Evolutionary conservation across 2,329 filamentous ascomycete species (phyloP), one percentile per base, ranked within the genome.

Genomic region (Penicillium capsulatum): DNA sequence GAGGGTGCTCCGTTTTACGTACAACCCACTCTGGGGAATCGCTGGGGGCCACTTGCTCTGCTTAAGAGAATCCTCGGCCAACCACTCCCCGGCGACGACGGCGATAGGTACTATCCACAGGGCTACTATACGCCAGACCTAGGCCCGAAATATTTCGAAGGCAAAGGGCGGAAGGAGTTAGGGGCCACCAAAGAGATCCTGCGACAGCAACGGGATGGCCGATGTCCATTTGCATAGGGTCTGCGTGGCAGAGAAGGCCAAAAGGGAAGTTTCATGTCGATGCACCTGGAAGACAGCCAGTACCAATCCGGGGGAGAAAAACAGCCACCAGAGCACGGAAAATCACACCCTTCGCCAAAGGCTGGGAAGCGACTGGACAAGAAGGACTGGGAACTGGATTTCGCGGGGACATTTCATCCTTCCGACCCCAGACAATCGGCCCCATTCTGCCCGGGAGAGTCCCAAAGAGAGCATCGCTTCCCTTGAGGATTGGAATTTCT

Each of bases 1-100:
- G 70, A 80, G 17, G 75, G 77, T 15, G 73, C 79, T 33, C 83
- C 83, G 2, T 84, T 76, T 66, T 86, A 85, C 60, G 69, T 76
- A 15, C 68, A 74, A 43, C 71, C 72, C 17, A 83, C 75, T 0
- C 57, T 76, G 17, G 78, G 72, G 76, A 78, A 73, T 53, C 75
- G 77, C 41, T 86, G 76, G 79, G 77, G 76, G 4, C 80, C 73
- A 0, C 57, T 60, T 40, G 79, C 72, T 0, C 72, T 72, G 68
- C 40, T 76, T 10, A 69, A 63, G 24, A 59, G 71, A 50, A 17
- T 67, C 6, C 47, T 69, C 7, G 72, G 74, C 2, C 58, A 66
- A 22, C 63, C 69, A 4, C 46, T 74, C 9, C 74, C 75, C 0
- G 72, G 71, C 3, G 66, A 74, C 33, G 60, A 68, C n/a, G 66